Conservation (phyloP, 2,329 filamentous ascomycete genomes). For the Pseudogymnoascus sp. region DNA sequence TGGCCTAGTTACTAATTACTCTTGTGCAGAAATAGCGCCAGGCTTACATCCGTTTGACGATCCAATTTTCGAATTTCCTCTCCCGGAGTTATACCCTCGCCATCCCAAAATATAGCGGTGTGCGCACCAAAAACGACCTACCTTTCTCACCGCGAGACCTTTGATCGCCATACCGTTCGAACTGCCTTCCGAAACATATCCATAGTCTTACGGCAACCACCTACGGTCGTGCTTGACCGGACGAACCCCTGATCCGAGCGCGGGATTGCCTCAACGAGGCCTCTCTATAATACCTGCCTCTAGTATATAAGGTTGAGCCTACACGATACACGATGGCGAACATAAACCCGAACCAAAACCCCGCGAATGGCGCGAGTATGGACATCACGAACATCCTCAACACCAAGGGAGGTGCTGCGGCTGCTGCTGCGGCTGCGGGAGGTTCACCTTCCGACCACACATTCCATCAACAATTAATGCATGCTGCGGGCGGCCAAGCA, state of each 20-base stretch:
- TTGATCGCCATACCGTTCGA: background rate
- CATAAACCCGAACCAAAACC: conserved; percentile 6
- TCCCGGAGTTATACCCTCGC: background rate
- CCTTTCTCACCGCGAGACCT: background rate
- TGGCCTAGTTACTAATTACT: background rate
- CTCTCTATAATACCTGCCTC: conserved; percentile 12
- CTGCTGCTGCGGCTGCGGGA: conserved; percentile 22
- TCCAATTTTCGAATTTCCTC: background rate
- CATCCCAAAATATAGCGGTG: background rate
- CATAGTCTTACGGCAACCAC: background rate
- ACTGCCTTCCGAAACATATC: background rate
- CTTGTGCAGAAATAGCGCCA: background rate
- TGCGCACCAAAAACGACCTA: background rate
- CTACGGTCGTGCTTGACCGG: conserved; percentile 8
- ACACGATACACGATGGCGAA: conserved; percentile 10
- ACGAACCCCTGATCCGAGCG: conserved; percentile 29
- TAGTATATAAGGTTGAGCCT: conserved; percentile 19
- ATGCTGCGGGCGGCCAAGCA: conserved; percentile 23
- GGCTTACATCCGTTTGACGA: background rate
- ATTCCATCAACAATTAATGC: conserved; percentile 28
- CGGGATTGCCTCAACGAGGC: conserved; percentile 9
- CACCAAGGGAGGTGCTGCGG: conserved; percentile 27
- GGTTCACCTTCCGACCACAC: conserved; percentile 25
- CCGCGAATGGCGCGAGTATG: conserved; percentile 19
- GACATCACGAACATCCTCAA: conserved; percentile 32